A percentile compares a stretch with the other conserved stretches of the same genome.
phyloP scores from a whole-genome alignment of 306 rosid genomes.

The Sicyos edulis region DNA sequence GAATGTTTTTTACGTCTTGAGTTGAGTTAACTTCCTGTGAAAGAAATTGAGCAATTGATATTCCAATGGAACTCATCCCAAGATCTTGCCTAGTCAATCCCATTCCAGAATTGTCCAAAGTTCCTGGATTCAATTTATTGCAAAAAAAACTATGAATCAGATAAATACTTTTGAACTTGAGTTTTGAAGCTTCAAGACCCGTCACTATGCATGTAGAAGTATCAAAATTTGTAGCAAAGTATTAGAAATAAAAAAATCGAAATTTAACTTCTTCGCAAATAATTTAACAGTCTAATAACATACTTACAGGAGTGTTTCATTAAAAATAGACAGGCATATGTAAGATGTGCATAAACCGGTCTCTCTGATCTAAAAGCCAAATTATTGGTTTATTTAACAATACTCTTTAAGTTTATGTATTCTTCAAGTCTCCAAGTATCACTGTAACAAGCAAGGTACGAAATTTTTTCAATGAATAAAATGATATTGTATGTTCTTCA shows the following conservation, averaged over 20 bases:
- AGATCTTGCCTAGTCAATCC: conserved; percentile 34
- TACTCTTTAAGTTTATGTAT: not conserved
- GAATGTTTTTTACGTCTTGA: conserved; percentile 46
- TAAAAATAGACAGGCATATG: not conserved
- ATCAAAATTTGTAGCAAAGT: not conserved
- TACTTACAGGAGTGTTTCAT: conserved; percentile 3
- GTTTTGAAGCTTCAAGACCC: not conserved
- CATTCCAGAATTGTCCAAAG: conserved; percentile 38
- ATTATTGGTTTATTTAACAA: not conserved
- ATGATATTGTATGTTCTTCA: not conserved
- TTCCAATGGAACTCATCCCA: conserved; percentile 73
- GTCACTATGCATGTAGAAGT: not conserved
- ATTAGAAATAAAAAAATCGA: not conserved
- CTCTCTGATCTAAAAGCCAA: not conserved
- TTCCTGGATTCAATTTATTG: conserved; percentile 20
- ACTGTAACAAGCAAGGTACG: not conserved
- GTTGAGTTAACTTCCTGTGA: conserved; percentile 35
- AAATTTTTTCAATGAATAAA: not conserved
- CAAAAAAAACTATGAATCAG: not conserved
- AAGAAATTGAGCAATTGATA: conserved; percentile 52
- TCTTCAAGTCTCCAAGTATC: conserved; percentile 7
- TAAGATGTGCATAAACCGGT: conserved; percentile 11
- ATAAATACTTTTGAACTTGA: not conserved
- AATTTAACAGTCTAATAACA: not conserved
- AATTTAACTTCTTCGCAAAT: not conserved